phyloP scores from a whole-genome alignment of 129 eudicot species.

The Pittosporum tobira region DNA sequence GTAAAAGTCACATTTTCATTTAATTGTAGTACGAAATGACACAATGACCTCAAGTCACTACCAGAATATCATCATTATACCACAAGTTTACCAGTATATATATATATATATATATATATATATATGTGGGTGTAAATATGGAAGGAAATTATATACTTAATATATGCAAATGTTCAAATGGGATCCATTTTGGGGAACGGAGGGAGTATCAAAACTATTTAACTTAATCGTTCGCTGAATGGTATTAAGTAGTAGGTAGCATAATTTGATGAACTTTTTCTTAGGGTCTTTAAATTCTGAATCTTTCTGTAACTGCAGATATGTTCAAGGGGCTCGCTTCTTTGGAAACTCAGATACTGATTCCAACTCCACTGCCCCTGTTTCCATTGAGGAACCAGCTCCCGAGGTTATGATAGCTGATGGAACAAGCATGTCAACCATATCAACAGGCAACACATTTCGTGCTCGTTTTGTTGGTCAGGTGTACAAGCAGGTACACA shows the following conservation, averaged over 20 bases:
- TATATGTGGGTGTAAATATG: no score
- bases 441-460: conserved; percentile 37
- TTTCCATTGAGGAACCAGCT: conserved; percentile 30
- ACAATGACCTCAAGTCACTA: no score
- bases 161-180: no score
- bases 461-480: conserved; percentile 87
- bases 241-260: neutral
- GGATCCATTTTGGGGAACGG: no score
- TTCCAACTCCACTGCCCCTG: conserved; percentile 21
- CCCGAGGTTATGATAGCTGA: conserved; percentile 28
- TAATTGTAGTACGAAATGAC: no score
- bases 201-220: no score
- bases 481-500: conserved; percentile 83
- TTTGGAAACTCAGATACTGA: conserved; percentile 28
- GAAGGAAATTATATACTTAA: no score
- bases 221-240: no score
- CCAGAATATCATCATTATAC: no score
- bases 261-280: neutral
- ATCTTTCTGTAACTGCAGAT: conserved; percentile 30
- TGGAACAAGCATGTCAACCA: conserved; percentile 25
- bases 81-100: no score
- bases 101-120: no score
- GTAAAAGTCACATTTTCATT: no score
- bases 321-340: conserved; percentile 67
- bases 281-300: neutral